Percentiles rank a stretch among this genome's conserved stretches.
Evolutionary conservation across 306 rosid species (phyloP).

Genomic region (Cucumis cinereus): DNA sequence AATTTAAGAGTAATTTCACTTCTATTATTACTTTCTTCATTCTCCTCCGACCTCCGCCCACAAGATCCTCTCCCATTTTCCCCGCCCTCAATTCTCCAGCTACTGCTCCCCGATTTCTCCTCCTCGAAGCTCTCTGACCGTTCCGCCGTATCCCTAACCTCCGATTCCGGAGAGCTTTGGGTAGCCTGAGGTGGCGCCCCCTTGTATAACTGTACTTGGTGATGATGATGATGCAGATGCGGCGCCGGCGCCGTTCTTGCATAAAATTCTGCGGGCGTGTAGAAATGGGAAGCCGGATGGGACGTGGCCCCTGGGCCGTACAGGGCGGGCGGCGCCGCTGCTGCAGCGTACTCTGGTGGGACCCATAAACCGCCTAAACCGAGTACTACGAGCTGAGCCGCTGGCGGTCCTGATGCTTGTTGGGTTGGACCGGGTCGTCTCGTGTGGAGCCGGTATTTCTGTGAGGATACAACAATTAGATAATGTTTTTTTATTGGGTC

Average conservation of each 20-base stretch:
- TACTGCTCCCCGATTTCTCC: conserved; percentile 81
- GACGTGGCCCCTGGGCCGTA: conserved; percentile 51
- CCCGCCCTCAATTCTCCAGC: conserved; percentile 88
- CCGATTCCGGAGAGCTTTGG: conserved; percentile 55
- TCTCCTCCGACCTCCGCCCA: conserved; percentile 1
- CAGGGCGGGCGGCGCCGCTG: conserved; percentile 37
- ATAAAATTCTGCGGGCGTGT: conserved; percentile 50
- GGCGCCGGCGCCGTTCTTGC: conserved; percentile 18
- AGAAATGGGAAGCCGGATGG: conserved; percentile 32
- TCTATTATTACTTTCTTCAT: neutral
- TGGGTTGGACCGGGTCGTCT: conserved; percentile 85
- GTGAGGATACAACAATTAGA: neutral
- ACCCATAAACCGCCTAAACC: conserved; percentile 82
- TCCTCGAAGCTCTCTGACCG: conserved; percentile 85
- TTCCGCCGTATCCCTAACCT: conserved; percentile 30
- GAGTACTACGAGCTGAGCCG: conserved; percentile 68
- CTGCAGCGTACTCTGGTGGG: conserved; percentile 68
- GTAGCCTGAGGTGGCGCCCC: conserved; percentile 17
- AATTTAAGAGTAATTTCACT: conserved; percentile 1
- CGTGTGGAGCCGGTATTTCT: conserved; percentile 94
- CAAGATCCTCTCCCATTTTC: conserved; percentile 18
- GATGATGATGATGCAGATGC: conserved; percentile 21
- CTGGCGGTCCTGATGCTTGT: conserved; percentile 44
- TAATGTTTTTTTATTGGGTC: too few relatives aligned
- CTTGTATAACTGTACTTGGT: conserved; percentile 62